phyloP scores from a whole-genome alignment of 208 protist species.

The Phytomonas francai region DNA sequence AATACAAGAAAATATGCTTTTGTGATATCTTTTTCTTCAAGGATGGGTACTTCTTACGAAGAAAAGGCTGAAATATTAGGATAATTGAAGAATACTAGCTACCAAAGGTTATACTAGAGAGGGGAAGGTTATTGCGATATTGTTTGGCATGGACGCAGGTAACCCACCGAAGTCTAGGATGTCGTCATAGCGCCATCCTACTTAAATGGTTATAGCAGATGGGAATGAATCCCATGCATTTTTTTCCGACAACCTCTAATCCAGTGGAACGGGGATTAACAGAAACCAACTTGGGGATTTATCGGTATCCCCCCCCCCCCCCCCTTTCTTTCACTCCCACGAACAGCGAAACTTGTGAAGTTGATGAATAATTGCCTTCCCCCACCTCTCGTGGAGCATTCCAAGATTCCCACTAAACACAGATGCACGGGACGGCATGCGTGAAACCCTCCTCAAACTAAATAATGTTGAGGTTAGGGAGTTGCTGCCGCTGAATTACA shows the following conservation, averaged over 20 bases:
- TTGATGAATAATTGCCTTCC: background rate
- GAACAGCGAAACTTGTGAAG: too few relatives aligned
- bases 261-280: background rate
- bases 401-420: background rate
- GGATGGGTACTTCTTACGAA: too few relatives aligned
- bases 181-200: too few relatives aligned
- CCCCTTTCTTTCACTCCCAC: background rate
- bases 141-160: too few relatives aligned
- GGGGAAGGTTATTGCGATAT: too few relatives aligned
- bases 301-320: background rate
- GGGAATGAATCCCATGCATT: background rate
- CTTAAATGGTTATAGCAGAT: background rate
- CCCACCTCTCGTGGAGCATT: background rate
- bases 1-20: background rate
- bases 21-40: too few relatives aligned
- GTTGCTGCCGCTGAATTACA: background rate
- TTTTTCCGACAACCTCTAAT: too few relatives aligned
- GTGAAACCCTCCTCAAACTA: background rate
- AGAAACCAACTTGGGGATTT: background rate
- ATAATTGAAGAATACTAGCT: too few relatives aligned
- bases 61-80: too few relatives aligned
- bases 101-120: too few relatives aligned
- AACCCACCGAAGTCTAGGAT: too few relatives aligned
- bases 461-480: background rate
- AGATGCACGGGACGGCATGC: background rate